Conservation (phyloP, 2,329 filamentous ascomycete genomes). For the Curvularia sp. region DNA sequence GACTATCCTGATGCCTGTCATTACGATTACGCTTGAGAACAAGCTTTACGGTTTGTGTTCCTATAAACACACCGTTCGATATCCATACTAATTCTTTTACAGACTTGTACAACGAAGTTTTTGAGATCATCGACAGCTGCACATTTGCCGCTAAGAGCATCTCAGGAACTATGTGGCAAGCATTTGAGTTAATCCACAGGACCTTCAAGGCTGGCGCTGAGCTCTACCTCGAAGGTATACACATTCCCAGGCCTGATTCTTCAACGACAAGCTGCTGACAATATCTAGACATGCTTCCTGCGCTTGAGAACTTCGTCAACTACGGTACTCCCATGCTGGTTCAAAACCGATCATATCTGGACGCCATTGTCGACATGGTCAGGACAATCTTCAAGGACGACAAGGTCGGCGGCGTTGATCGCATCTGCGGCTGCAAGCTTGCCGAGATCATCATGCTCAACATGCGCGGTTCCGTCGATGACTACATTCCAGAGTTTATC, state of each 20-base stretch:
- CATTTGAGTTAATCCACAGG: slow-evolving; percentile 93
- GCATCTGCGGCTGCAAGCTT: slow-evolving; percentile 96
- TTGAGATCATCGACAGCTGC: slow-evolving; percentile 99
- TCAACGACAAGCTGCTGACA: slow-evolving; percentile 15
- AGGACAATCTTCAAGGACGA: slow-evolving; percentile 91
- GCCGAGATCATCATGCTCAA: slow-evolving; percentile 98
- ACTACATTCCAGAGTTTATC: slow-evolving; percentile 87
- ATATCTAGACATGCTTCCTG: slow-evolving; percentile 84
- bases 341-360: slow-evolving; percentile 84
- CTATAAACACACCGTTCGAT: background rate
- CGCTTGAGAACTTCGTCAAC: slow-evolving; percentile 96
- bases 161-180: slow-evolving; percentile 97
- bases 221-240: slow-evolving; percentile 79
- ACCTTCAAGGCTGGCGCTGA: slow-evolving; percentile 98
- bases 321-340: slow-evolving; percentile 83
- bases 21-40: slow-evolving; percentile 94
- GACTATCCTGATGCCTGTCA: slow-evolving; percentile 95
- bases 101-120: slow-evolving; percentile 97
- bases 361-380: slow-evolving; percentile 92
- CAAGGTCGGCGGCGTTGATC: slow-evolving; percentile 90
- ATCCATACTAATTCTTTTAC: slow-evolving; percentile 27
- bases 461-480: slow-evolving; percentile 85
- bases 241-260: background rate
- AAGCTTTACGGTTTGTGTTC: slow-evolving; percentile 79
- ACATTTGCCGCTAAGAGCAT: slow-evolving; percentile 97